These are phyloP conservation scores for Schizothecium vesticola DNA, from an alignment of 495 filamentous ascomycete species.

Conservation along the genomic window DNA sequence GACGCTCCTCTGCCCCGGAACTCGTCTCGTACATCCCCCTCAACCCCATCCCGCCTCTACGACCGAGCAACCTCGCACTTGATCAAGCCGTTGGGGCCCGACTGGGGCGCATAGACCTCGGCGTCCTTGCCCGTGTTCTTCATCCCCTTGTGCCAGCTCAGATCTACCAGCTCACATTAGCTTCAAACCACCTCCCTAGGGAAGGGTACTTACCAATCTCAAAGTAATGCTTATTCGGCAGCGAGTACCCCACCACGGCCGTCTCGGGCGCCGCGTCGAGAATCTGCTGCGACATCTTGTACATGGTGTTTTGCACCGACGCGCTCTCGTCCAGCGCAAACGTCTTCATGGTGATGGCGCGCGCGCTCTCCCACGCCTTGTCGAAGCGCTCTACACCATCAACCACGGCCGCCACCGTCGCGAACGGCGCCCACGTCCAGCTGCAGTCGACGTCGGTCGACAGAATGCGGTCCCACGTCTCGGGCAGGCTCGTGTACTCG, in stretches of 20 bases:
- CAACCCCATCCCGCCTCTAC: conserved; percentile 1
- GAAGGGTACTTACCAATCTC: conserved; percentile 93
- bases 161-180: conserved; percentile 47
- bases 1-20: not conserved
- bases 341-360: conserved; percentile 77
- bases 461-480: conserved; percentile 91
- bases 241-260: conserved; percentile 68
- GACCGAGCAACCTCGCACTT: conserved; percentile 81
- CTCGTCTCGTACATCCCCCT: not conserved
- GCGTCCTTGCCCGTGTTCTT: conserved; percentile 97
- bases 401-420: conserved; percentile 61
- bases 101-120: conserved; percentile 92
- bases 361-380: conserved; percentile 65
- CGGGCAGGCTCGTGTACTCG: conserved; percentile 83
- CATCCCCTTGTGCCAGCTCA: conserved; percentile 94
- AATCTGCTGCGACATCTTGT: conserved; percentile 92
- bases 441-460: conserved; percentile 82
- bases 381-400: conserved; percentile 64
- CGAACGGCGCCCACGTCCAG: conserved; percentile 79
- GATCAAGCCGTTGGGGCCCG: conserved; percentile 90
- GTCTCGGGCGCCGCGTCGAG: conserved; percentile 67
- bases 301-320: conserved; percentile 96
- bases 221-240: conserved; percentile 99
- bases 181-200: not conserved
- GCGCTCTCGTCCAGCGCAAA: conserved; percentile 91